A percentile compares a stretch with the other conserved stretches of the same genome.
phyloP scores from a whole-genome alignment of 73 alveolate genomes.

The Paramecium biaurelia region DNA sequence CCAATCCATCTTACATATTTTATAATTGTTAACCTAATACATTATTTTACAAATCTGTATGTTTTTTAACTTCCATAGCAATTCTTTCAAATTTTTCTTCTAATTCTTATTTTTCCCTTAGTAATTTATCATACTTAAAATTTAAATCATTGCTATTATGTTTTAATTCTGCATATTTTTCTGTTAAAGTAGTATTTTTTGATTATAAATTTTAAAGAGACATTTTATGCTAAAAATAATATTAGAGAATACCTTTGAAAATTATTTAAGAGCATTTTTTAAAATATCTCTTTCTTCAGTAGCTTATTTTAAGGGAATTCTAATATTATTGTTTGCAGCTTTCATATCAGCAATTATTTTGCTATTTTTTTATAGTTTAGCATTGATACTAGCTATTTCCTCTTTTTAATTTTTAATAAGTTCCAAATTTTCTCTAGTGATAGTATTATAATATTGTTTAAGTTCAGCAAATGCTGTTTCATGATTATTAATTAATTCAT shows the following conservation, averaged over 20 bases:
- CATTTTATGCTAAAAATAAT: constrained; percentile 71
- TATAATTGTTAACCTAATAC: constrained; percentile 33
- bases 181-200: constrained; percentile 66
- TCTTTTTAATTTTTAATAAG: constrained; percentile 88
- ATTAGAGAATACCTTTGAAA: constrained; percentile 14
- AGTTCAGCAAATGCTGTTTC: constrained; percentile 92
- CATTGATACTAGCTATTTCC: constrained; percentile 72
- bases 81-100: constrained; percentile 75
- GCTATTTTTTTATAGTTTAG: constrained; percentile 64
- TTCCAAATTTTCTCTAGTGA: constrained; percentile 92
- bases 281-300: constrained; percentile 69
- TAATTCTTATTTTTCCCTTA: constrained; percentile 70
- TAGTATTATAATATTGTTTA: constrained; percentile 90
- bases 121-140: constrained; percentile 72
- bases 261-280: constrained; percentile 65
- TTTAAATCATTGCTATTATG: constrained; percentile 77
- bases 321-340: constrained; percentile 66
- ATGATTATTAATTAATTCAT: constrained; percentile 88
- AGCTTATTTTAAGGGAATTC: constrained; percentile 72
- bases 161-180: constrained; percentile 68
- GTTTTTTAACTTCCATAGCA: constrained; percentile 57
- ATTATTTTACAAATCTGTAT: constrained; percentile 57
- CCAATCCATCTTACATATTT: constrained; percentile 32
- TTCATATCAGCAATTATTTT: constrained; percentile 70
- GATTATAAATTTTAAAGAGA: constrained; percentile 76